phyloP scores from a whole-genome alignment of 164 flowering plant species.

The Macadamia tetraphylla region DNA sequence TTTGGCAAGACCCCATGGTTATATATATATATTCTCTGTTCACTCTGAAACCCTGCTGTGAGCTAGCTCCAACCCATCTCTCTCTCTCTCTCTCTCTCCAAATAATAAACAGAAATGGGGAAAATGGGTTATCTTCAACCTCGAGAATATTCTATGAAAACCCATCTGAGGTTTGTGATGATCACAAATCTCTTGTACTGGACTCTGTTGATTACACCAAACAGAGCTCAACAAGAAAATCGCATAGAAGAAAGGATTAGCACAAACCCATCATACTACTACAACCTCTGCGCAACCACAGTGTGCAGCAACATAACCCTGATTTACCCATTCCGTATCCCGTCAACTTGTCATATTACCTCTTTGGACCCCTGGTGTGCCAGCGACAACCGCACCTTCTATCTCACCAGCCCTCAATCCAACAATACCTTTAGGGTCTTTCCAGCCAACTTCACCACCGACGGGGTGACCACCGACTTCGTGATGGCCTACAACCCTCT shows the following conservation, averaged over 20 bases:
- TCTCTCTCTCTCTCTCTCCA: no score
- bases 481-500: neutral
- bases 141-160: no score
- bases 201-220: no score
- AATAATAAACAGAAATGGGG: no score
- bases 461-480: neutral
- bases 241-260: neutral
- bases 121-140: no score
- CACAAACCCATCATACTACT: neutral
- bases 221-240: no score
- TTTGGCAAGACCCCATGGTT: neutral
- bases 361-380: neutral
- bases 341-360: neutral
- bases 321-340: neutral
- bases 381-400: neutral
- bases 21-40: no score
- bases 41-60: no score
- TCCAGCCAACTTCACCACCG: neutral
- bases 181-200: no score
- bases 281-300: neutral
- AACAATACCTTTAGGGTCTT: neutral
- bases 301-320: neutral
- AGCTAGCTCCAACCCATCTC: no score
- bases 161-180: no score
- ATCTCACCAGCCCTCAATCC: no score